Evolutionary conservation across 768 basidiomycete genomes (phyloP), one percentile per base, ranked within the genome.

Genomic region (Amyloporia xantha): DNA sequence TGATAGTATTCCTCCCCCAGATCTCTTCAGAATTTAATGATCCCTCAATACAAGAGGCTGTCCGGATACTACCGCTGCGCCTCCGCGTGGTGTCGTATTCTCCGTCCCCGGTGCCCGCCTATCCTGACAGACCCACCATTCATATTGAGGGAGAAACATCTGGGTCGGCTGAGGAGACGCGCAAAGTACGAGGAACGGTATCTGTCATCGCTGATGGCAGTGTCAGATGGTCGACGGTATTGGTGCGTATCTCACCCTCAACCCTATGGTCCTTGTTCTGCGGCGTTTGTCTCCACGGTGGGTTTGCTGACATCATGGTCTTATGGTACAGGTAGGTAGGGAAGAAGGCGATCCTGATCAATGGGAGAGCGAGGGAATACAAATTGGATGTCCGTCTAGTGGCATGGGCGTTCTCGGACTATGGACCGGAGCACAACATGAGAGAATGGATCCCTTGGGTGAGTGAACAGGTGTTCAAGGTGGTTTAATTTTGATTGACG

Each of bases 301-400:
- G 5, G 43, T 33, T 42, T 24, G n/a, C 36, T 7, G 44, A 45
- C 17, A 33, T 11, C 20, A 9, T 43, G 20, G 9, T 44, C 45
- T 5, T 20, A n/a, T 5, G 6, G 6, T 39, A 19, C 38, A 39
- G 38, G 10, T 39, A 6, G 38, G 15, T n/a, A 9, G 7, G 15
- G 28, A 47, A 2, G 39, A 41, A 6, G 53, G 46, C 12, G 62
- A 68, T 11, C 55, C 59, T n/a, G 51, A 51, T 3, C 46, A 53
- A 3, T 82, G 79, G 80, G 62, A 66, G 1, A 73, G 70, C 11
- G 79, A 82, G 51, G 76, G 71, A n/a, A 64, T 82, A 0, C 80
- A 82, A 51, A 59, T 81, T 10, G 81, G 81, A 11, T 72, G 72
- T 2, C 62, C 76, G 13, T 77, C 77, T 5, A 76, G 76, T n/a